Conservation (phyloP, 108 stramenopile species). For the Nannochloropsis oceanica region DNA sequence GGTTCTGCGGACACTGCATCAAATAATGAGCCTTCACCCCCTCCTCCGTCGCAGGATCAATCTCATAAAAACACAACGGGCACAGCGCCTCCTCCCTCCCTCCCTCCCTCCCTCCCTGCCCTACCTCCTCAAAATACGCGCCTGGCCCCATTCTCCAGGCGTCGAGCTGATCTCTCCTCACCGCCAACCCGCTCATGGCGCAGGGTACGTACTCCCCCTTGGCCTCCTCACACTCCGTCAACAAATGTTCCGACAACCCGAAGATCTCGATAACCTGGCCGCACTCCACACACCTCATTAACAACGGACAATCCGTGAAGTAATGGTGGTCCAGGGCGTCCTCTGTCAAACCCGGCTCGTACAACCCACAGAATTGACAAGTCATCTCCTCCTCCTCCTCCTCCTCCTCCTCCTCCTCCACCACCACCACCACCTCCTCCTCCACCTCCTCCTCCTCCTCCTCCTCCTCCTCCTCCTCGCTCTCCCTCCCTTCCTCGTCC, state of each 20-base stretch:
- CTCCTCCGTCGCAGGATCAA: background rate
- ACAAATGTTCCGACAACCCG: constrained; percentile 35
- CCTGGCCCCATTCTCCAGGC: background rate
- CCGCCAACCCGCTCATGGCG: background rate
- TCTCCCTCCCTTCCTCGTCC: background rate
- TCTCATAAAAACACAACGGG: background rate
- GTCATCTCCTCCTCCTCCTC: constrained; percentile 2
- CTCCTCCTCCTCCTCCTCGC: background rate
- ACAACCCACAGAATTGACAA: constrained; percentile 40
- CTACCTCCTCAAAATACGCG: background rate
- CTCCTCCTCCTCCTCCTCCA: background rate
- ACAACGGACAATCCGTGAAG: constrained; percentile 38
- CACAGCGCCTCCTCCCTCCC: background rate
- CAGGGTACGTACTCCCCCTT: background rate
- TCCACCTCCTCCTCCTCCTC: background rate
- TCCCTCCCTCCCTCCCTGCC: background rate
- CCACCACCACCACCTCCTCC: background rate
- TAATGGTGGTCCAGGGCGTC: constrained; percentile 41
- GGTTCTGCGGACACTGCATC: background rate
- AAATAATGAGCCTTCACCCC: background rate
- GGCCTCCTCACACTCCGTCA: constrained; percentile 33
- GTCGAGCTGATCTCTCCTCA: background rate
- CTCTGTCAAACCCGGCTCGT: constrained; percentile 31
- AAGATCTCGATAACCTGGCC: constrained; percentile 41
- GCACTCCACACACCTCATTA: constrained; percentile 38